Evolutionary conservation across 768 basidiomycete species (phyloP).

Genomic region (Xerocomus brunneocitrinus): DNA sequence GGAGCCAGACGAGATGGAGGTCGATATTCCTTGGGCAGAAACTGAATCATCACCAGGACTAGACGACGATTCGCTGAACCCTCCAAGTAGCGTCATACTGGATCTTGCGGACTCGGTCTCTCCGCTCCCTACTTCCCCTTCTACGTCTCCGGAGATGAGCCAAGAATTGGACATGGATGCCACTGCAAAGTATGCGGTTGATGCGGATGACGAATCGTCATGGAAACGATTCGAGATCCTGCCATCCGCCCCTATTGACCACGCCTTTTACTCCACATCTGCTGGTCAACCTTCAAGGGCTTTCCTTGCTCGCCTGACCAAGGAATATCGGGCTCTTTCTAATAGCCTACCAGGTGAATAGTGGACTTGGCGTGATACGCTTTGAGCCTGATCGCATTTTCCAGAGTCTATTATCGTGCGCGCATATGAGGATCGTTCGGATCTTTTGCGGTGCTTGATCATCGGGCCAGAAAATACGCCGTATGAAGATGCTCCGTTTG

Average conservation of each 20-base stretch:
- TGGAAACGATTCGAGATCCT: conserved; percentile 87
- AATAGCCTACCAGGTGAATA: conserved; percentile 76
- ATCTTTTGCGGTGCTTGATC: conserved; percentile 83
- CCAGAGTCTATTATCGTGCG: conserved; percentile 84
- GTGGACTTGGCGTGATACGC: not conserved
- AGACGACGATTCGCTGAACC: conserved; percentile 17
- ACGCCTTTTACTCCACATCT: conserved; percentile 66
- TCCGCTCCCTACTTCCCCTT: conserved; percentile 25
- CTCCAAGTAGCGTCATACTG: conserved; percentile 13
- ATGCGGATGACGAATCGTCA: conserved; percentile 36
- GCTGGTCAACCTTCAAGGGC: conserved; percentile 63
- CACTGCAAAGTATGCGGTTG: conserved; percentile 22
- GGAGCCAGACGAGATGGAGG: conserved; percentile 36
- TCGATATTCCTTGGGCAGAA: conserved; percentile 30
- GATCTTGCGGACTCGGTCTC: conserved; percentile 23
- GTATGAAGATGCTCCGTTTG: conserved; percentile 92
- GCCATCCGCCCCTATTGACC: conserved; percentile 71
- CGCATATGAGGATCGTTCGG: conserved; percentile 84
- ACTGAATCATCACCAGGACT: conserved; percentile 14
- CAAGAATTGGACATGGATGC: conserved; percentile 28
- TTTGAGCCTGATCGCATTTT: conserved; percentile 5
- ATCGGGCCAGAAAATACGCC: conserved; percentile 92
- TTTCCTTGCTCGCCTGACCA: conserved; percentile 72
- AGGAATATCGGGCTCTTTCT: conserved; percentile 78
- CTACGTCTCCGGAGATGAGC: conserved; percentile 31